phyloP scores from a whole-genome alignment of 163 green algal genomes.

The Scenedesmus sp. region DNA sequence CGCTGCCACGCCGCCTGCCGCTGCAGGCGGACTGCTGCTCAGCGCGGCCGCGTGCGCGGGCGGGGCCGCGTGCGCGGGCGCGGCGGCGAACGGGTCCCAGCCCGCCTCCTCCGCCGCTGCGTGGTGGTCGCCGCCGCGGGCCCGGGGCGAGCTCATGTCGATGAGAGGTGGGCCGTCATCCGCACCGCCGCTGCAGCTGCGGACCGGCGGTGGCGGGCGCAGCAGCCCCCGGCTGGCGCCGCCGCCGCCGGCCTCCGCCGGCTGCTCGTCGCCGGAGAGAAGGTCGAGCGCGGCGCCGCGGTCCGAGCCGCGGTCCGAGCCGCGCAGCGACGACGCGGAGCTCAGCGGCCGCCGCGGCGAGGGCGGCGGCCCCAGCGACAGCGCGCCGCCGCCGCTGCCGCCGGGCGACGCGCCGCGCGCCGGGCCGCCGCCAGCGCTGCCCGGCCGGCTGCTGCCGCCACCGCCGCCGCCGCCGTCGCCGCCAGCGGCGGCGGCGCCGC shows the following conservation, averaged over 20 bases:
- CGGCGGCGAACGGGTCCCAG: background rate
- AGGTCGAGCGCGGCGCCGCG: too few relatives aligned
- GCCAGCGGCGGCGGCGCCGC: slow-evolving; percentile 4
- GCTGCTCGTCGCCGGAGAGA: too few relatives aligned
- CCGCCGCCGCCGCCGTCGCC: background rate
- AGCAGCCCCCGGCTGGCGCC: too few relatives aligned
- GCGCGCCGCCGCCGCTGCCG: background rate
- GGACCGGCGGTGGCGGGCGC: too few relatives aligned
- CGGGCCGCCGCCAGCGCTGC: background rate
- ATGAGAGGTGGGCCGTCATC: too few relatives aligned
- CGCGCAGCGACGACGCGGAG: too few relatives aligned
- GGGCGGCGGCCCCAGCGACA: background rate
- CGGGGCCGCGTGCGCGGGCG: too few relatives aligned
- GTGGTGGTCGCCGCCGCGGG: background rate
- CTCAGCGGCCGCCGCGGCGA: background rate
- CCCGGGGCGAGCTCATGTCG: too few relatives aligned
- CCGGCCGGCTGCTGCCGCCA: too few relatives aligned
- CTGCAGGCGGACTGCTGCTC: background rate
- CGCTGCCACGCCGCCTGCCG: background rate
- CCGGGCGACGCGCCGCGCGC: background rate
- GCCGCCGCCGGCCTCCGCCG: too few relatives aligned
- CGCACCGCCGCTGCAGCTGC: too few relatives aligned
- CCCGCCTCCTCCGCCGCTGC: slow-evolving; percentile 1
- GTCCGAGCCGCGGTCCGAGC: too few relatives aligned
- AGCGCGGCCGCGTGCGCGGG: background rate